Evolutionary conservation across 2,329 filamentous ascomycete species (phyloP).

Genomic region (Berkeleyomyces rouxiae): DNA sequence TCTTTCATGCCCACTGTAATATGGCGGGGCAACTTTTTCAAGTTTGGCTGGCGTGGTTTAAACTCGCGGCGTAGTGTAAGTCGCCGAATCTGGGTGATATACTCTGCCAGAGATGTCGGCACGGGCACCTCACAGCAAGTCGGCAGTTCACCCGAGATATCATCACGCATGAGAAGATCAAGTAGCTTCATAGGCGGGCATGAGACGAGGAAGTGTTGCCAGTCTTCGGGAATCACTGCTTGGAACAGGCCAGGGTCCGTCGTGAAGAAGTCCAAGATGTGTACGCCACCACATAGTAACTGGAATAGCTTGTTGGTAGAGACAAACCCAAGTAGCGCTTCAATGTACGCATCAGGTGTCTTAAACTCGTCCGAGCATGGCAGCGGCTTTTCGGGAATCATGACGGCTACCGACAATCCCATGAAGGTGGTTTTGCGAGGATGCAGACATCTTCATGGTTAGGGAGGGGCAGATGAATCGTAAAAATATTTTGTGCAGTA

Average conservation of each 20-base stretch:
- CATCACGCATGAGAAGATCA: constrained; percentile 64
- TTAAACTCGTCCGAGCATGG: constrained; percentile 56
- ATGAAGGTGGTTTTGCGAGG: too few species aligned
- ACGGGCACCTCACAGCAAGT: constrained; percentile 20
- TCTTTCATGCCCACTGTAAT: constrained; percentile 83
- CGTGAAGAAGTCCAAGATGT: constrained; percentile 93
- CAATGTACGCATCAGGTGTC: constrained; percentile 59
- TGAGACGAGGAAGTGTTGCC: constrained; percentile 60
- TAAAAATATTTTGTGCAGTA: background rate
- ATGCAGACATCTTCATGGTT: background rate
- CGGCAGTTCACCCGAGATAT: constrained; percentile 31
- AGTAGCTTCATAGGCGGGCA: constrained; percentile 60
- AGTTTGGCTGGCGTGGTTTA: constrained; percentile 25
- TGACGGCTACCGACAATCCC: constrained; percentile 16
- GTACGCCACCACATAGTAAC: constrained; percentile 88
- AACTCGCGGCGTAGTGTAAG: constrained; percentile 52
- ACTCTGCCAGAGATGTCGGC: constrained; percentile 47
- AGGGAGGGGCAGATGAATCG: constrained; percentile 3
- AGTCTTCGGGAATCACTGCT: constrained; percentile 57
- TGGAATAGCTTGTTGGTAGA: constrained; percentile 61
- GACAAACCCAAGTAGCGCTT: constrained; percentile 60
- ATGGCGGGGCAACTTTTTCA: constrained; percentile 46
- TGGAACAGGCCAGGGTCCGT: constrained; percentile 69
- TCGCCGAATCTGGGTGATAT: constrained; percentile 53
- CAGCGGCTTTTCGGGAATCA: constrained; percentile 38